These are phyloP conservation scores for Chlamydomonas sp. DNA, from an alignment of 139 green algal species.

Conservation along the genomic window DNA sequence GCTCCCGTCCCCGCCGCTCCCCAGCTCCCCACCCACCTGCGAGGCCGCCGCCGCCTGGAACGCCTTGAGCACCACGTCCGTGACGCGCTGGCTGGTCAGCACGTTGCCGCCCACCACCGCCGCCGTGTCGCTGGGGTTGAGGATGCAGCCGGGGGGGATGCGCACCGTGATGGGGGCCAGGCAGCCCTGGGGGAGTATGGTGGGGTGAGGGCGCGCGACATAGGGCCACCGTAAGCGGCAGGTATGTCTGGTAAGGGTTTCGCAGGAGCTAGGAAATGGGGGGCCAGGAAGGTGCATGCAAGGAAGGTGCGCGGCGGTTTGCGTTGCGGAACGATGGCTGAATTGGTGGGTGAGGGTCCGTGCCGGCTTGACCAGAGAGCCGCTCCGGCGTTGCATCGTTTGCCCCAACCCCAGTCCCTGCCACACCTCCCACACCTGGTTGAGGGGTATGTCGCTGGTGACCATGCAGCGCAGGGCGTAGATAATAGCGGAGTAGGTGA, in stretches of 20 bases:
- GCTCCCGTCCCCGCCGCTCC: neutral
- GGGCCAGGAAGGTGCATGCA: neutral
- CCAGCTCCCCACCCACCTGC: conserved; percentile 58
- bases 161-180: conserved; percentile 78
- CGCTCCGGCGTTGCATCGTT: no score
- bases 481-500: conserved; percentile 94
- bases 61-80: conserved; percentile 94
- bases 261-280: neutral
- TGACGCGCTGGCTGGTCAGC: conserved; percentile 97
- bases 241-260: no score
- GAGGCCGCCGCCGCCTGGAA: conserved; percentile 90
- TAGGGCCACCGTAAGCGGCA: no score
- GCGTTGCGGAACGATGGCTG: no score
- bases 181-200: conserved; percentile 64
- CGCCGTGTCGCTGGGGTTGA: conserved; percentile 64
- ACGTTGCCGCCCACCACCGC: conserved; percentile 98
- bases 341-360: no score
- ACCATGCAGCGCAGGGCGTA: conserved; percentile 95
- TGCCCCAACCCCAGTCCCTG: neutral
- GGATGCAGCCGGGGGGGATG: conserved; percentile 71
- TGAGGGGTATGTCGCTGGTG: conserved; percentile 90
- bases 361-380: no score
- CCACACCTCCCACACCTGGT: conserved; percentile 73
- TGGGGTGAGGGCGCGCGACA: no score
- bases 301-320: no score